phyloP scores from a whole-genome alignment of 352 stramenopile genomes.

The Phytophthora sansomeana region DNA sequence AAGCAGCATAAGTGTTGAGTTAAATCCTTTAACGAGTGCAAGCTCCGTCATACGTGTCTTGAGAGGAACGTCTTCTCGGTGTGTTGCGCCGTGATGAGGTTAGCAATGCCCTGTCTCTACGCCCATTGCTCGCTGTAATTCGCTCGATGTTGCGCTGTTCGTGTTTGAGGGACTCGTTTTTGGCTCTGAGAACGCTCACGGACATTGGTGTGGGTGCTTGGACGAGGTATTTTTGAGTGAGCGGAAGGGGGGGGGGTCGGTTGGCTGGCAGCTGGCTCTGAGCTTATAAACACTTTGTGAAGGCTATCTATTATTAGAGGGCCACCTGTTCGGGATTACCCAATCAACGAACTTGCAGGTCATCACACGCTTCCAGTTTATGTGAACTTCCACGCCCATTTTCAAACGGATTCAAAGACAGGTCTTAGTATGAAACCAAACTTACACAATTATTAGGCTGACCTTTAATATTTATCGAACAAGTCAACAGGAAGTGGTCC shows the following conservation, averaged over 20 bases:
- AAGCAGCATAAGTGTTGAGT: too few relatives aligned
- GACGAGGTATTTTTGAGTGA: not conserved
- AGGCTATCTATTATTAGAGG: conserved; percentile 8
- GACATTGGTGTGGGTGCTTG: not conserved
- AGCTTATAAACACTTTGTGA: not conserved
- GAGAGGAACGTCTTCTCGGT: too few relatives aligned
- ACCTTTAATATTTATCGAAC: too few relatives aligned
- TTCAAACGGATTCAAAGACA: conserved; percentile 2
- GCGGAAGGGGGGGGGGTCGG: not conserved
- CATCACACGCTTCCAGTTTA: conserved; percentile 2
- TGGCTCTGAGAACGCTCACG: too few relatives aligned
- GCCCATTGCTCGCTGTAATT: too few relatives aligned
- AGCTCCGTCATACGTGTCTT: too few relatives aligned
- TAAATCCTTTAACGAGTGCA: too few relatives aligned
- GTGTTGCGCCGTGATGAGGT: too few relatives aligned
- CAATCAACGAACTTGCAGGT: conserved; percentile 11
- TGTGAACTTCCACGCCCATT: conserved; percentile 5
- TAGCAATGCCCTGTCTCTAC: too few relatives aligned
- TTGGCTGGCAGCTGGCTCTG: not conserved
- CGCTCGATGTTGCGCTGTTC: too few relatives aligned
- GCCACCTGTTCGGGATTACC: conserved; percentile 3
- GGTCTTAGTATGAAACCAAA: not conserved
- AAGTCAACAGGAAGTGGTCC: too few relatives aligned
- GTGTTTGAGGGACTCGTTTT: too few relatives aligned
- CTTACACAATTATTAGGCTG: not conserved